Evolutionary conservation across 2,329 filamentous ascomycete genomes (phyloP).

Genomic region (Daldinia sp.): DNA sequence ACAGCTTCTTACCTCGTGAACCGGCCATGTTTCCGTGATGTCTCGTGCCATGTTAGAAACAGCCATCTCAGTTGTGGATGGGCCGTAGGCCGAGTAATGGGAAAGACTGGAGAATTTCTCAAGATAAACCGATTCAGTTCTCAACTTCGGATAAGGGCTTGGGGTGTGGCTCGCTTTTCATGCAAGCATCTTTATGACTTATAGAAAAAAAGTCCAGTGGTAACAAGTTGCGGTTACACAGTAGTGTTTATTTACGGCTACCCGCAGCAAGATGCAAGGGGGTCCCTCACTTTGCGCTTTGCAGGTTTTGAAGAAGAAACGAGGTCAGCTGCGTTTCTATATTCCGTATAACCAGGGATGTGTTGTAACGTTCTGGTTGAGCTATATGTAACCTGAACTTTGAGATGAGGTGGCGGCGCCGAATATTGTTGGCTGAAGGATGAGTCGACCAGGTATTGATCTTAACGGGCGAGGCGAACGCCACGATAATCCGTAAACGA

Average conservation of each 20-base stretch:
- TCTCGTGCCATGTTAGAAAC: constrained; percentile 57
- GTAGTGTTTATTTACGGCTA: constrained; percentile 42
- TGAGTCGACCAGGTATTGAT: constrained; percentile 1
- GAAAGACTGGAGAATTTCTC: constrained; percentile 12
- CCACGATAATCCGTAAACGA: constrained; percentile 28
- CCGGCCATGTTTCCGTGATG: constrained; percentile 62
- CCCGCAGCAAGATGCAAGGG: constrained; percentile 44
- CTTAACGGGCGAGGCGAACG: constrained; percentile 22
- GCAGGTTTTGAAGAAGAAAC: constrained; percentile 22
- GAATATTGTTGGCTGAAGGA: constrained; percentile 1
- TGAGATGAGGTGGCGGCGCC: constrained; percentile 17
- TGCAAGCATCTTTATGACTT: constrained; percentile 44
- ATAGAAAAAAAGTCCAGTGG: constrained; percentile 22
- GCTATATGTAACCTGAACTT: constrained; percentile 12
- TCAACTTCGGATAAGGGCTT: constrained; percentile 37
- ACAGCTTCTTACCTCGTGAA: constrained; percentile 58
- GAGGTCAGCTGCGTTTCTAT: constrained; percentile 16
- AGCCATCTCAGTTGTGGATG: constrained; percentile 4
- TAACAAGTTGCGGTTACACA: constrained; percentile 37
- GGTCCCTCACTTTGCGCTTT: constrained; percentile 15
- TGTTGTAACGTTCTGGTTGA: constrained; percentile 18
- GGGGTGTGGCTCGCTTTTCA: constrained; percentile 39
- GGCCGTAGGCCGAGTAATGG: constrained; percentile 18
- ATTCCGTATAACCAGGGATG: constrained; percentile 6
- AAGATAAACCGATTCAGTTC: constrained; percentile 35